Percentiles rank a stretch among this genome's conserved stretches.
phyloP scores from a whole-genome alignment of 768 basidiomycete genomes.

The Fomitopsis pulvina region DNA sequence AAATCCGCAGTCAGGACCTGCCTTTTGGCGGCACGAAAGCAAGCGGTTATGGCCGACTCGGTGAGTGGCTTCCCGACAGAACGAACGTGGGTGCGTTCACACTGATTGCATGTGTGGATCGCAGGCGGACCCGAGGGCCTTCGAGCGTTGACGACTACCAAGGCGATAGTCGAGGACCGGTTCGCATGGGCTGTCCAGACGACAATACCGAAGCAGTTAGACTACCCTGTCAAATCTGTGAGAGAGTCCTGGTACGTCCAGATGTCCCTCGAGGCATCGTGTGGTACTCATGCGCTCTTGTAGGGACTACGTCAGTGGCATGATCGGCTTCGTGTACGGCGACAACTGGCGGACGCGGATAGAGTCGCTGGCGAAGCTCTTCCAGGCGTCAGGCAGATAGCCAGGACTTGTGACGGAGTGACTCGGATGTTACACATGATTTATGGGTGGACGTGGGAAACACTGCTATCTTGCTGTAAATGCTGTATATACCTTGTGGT shows the following conservation, averaged over 20 bases:
- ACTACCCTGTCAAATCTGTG: slow-evolving; percentile 78
- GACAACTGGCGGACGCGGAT: slow-evolving; percentile 40
- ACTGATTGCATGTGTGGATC: not conserved
- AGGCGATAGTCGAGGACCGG: slow-evolving; percentile 81
- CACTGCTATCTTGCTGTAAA: not conserved
- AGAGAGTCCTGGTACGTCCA: slow-evolving; percentile 63
- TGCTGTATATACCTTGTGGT: not conserved
- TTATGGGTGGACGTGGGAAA: not conserved
- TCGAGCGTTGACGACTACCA: slow-evolving; percentile 79
- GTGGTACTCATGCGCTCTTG: not conserved
- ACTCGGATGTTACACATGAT: not conserved
- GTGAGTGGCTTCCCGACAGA: slow-evolving; percentile 31
- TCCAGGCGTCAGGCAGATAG: slow-evolving; percentile 24
- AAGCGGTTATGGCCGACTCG: slow-evolving; percentile 92
- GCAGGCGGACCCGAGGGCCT: slow-evolving; percentile 91
- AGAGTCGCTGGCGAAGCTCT: slow-evolving; percentile 31
- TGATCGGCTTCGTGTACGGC: slow-evolving; percentile 42
- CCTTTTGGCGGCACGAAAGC: slow-evolving; percentile 93
- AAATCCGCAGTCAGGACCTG: slow-evolving; percentile 66
- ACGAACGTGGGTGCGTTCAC: slow-evolving; percentile 7
- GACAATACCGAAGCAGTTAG: slow-evolving; percentile 74
- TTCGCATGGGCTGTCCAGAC: slow-evolving; percentile 84
- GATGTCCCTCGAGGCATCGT: not conserved
- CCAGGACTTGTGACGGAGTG: not conserved
- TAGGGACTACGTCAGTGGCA: slow-evolving; percentile 47